A percentile compares a stretch with the other conserved stretches of the same genome.
phyloP scores from a whole-genome alignment of 163 green algal species.

The Volvox carteri region DNA sequence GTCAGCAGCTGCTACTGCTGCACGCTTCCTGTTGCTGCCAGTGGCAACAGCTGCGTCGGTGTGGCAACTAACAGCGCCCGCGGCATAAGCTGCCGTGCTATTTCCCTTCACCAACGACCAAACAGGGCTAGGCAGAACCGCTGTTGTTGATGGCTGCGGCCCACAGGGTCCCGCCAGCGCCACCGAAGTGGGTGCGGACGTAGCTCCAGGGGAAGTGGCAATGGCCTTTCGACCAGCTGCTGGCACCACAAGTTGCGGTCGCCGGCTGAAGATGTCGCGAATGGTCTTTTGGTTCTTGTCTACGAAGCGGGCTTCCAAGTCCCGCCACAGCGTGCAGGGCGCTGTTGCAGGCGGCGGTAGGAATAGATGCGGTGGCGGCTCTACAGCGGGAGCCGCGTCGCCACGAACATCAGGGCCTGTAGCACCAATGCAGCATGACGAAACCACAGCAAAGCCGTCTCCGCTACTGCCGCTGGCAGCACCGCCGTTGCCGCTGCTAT shows the following conservation, averaged over 20 bases:
- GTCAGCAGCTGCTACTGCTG: background rate
- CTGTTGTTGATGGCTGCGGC: background rate
- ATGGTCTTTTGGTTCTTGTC: slow-evolving; percentile 61
- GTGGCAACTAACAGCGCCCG: too few relatives aligned
- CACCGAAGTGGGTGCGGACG: too few relatives aligned
- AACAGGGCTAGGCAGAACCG: too few relatives aligned
- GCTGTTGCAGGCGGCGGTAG: slow-evolving; percentile 12
- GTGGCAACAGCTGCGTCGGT: background rate
- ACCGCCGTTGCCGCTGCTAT: background rate
- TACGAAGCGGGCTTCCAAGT: slow-evolving; percentile 48
- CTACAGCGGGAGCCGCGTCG: background rate
- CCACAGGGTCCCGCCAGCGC: too few relatives aligned
- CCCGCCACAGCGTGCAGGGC: slow-evolving; percentile 55
- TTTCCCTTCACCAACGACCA: too few relatives aligned
- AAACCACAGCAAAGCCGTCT: background rate
- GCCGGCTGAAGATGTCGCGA: slow-evolving; percentile 42
- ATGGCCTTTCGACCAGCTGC: too few relatives aligned
- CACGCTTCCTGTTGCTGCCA: background rate
- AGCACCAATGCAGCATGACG: background rate
- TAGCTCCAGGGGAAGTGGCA: too few relatives aligned
- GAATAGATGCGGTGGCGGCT: background rate
- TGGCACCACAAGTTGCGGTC: too few relatives aligned
- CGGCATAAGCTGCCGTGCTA: too few relatives aligned
- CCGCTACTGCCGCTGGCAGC: background rate
- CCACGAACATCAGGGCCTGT: background rate